Percentiles rank a stretch among this genome's conserved stretches.
phyloP scores from a whole-genome alignment of 208 protist genomes.

The Jaenimonas drosophilae region DNA sequence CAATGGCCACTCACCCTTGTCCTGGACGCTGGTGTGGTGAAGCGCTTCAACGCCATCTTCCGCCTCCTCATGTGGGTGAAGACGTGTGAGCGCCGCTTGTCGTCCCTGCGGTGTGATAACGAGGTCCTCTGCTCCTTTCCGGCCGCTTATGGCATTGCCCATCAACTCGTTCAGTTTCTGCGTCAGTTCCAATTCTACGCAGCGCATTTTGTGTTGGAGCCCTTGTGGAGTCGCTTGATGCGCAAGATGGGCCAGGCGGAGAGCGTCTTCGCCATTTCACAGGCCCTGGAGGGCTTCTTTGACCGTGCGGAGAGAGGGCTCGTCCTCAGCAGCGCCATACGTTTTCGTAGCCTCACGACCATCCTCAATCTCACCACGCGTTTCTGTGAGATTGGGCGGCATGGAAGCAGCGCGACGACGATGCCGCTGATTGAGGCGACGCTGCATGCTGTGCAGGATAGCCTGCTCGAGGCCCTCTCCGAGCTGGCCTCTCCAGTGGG shows the following conservation, averaged over 20 bases:
- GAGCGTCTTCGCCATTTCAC: slow-evolving; percentile 56
- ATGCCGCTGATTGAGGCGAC: slow-evolving; percentile 41
- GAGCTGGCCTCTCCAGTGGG: slow-evolving; percentile 73
- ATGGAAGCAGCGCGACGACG: slow-evolving; percentile 34
- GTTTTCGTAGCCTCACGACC: slow-evolving; percentile 59
- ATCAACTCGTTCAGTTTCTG: slow-evolving; percentile 80
- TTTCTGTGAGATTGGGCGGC: slow-evolving; percentile 69
- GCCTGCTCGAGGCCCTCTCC: slow-evolving; percentile 51
- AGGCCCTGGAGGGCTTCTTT: slow-evolving; percentile 71
- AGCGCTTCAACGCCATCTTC: slow-evolving; percentile 71
- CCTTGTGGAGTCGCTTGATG: slow-evolving; percentile 67
- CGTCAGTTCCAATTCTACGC: slow-evolving; percentile 86
- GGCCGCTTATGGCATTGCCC: slow-evolving; percentile 66
- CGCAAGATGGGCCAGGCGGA: slow-evolving; percentile 47
- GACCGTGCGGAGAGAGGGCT: slow-evolving; percentile 54
- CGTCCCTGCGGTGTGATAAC: slow-evolving; percentile 41
- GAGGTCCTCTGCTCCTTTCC: slow-evolving; percentile 32
- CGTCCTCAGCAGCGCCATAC: slow-evolving; percentile 50
- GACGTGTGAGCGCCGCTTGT: slow-evolving; percentile 63
- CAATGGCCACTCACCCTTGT: slow-evolving; percentile 82
- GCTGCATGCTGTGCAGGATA: slow-evolving; percentile 49
- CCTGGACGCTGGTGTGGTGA: slow-evolving; percentile 37
- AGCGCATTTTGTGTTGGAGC: slow-evolving; percentile 81
- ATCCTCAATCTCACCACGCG: slow-evolving; percentile 58
- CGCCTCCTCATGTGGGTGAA: slow-evolving; percentile 77